Evolutionary conservation across 441 rosid species (phyloP), one percentile per base, ranked within the genome.

Genomic region (Daphne laureola): DNA sequence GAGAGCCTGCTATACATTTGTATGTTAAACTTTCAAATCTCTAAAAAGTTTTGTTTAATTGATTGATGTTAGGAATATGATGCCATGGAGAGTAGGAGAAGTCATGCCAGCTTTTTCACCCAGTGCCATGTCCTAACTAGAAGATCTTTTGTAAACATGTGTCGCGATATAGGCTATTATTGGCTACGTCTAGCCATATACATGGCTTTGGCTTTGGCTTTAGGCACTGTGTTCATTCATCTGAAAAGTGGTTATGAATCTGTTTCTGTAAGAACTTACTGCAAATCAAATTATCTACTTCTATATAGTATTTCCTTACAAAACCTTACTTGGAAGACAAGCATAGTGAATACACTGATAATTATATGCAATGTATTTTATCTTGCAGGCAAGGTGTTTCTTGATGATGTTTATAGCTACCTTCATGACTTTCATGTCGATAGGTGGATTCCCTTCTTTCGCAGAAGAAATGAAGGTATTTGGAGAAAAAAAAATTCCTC

Each of bases 131-230:
- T 78, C 23, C 67, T 83, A 1, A 68, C 73, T 7, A 70, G 57
- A 43, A 67, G 90, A 63, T 83, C 82, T 2, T 76, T 78, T 14
- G 63, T 76, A 40, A 83, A 80, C 72, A 83, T 79, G 90, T 74
- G 63, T 31, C 84, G 90, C 1, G 86, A 83, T 61, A 66, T 65
- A 17, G 90, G 86, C 51, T 83, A 83, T 43, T 83, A 83, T 21
- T 79, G 86, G 86, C 53, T 80, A 4, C 86, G 86, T 38, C 57
- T 83, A 4, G 80, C 65, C 16, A 63, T 80, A 15, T 80, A 80
- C 14, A 15, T 80, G 3, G 65, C 69, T 1, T 54, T 80, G 41
- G 47, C 72, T 25, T 49, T 74, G 5, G 71, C 77, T 25, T 54
- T 79, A 3, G 86, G 77, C 12, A 72, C 78, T 1, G 55, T 80